Conservation (phyloP, 805 yeast genomes). For the Cyberlindnera maclurae region DNA sequence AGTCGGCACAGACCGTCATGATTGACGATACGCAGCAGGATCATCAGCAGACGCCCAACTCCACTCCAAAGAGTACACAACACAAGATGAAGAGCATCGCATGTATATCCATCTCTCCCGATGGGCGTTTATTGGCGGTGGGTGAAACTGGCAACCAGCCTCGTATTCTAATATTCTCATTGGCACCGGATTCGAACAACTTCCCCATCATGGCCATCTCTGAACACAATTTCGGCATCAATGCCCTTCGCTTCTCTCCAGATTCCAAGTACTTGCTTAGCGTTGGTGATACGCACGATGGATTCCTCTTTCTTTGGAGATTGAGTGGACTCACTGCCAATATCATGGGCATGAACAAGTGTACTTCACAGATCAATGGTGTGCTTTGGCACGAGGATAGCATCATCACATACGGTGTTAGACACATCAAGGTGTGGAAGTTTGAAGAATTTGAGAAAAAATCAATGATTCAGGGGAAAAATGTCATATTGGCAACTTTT, state of each 20-base stretch:
- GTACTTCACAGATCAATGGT: slow-evolving; percentile 52
- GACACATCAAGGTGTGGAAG: slow-evolving; percentile 60
- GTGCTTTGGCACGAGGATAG: slow-evolving; percentile 46
- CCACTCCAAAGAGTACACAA: slow-evolving; percentile 17
- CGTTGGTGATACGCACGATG: slow-evolving; percentile 63
- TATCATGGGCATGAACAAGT: slow-evolving; percentile 49
- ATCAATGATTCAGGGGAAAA: slow-evolving; percentile 46
- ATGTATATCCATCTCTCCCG: slow-evolving; percentile 54
- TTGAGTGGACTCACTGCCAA: slow-evolving; percentile 25
- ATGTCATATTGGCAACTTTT: slow-evolving; percentile 44
- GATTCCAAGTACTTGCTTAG: slow-evolving; percentile 51
- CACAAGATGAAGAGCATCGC: slow-evolving; percentile 43
- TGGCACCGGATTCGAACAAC: slow-evolving; percentile 40
- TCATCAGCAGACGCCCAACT: not conserved
- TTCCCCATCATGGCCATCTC: slow-evolving; percentile 46
- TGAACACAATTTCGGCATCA: slow-evolving; percentile 64
- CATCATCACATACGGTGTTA: slow-evolving; percentile 51
- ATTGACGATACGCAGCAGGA: not conserved
- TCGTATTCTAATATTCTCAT: slow-evolving; percentile 50
- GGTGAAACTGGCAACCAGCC: slow-evolving; percentile 73
- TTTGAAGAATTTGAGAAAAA: slow-evolving; percentile 26
- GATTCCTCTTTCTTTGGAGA: slow-evolving; percentile 58
- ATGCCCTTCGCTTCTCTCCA: slow-evolving; percentile 47
- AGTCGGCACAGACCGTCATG: slow-evolving; percentile 10
- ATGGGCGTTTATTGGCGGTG: slow-evolving; percentile 47